A percentile compares a stretch with the other conserved stretches of the same genome.
phyloP scores from a whole-genome alignment of 2,329 filamentous ascomycete genomes.

The Exophiala aquamarina region DNA sequence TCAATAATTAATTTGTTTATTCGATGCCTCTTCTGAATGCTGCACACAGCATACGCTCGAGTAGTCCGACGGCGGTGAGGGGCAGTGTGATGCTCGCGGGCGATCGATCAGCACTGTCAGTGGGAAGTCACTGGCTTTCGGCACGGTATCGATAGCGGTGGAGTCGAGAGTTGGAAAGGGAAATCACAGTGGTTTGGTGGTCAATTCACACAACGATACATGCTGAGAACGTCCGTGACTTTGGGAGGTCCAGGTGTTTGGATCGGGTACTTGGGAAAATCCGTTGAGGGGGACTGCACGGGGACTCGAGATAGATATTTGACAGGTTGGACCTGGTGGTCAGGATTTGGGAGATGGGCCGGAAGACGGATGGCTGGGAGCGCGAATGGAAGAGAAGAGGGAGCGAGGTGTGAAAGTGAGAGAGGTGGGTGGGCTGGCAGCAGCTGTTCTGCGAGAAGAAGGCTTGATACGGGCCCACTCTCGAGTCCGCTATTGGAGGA shows the following conservation, averaged over 20 bases:
- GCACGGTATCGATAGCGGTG: not conserved
- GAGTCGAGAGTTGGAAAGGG: conserved; percentile 1
- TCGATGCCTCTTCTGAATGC: not conserved
- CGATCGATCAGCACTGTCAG: too few species aligned
- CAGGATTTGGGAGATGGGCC: too few species aligned
- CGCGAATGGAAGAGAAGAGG: too few species aligned
- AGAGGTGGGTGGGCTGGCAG: too few species aligned
- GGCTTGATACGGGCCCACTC: too few species aligned
- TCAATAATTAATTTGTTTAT: not conserved
- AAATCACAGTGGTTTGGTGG: not conserved
- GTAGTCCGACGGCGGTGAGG: not conserved
- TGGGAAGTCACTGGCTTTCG: not conserved
- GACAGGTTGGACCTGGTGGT: not conserved
- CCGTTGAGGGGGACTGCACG: not conserved
- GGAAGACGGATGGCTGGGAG: too few species aligned
- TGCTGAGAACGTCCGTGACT: not conserved
- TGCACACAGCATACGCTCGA: too few species aligned
- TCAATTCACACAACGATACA: not conserved
- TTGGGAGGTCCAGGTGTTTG: not conserved
- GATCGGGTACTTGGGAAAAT: not conserved
- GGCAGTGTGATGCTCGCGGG: not conserved
- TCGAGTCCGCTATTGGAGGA: too few species aligned
- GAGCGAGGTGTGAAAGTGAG: too few species aligned
- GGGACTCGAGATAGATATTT: conserved; percentile 3
- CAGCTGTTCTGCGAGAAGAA: too few species aligned